Evolutionary conservation across 352 stramenopile species (phyloP), one percentile per base, ranked within the genome.

Genomic region (Elongisporangium undulatum): DNA sequence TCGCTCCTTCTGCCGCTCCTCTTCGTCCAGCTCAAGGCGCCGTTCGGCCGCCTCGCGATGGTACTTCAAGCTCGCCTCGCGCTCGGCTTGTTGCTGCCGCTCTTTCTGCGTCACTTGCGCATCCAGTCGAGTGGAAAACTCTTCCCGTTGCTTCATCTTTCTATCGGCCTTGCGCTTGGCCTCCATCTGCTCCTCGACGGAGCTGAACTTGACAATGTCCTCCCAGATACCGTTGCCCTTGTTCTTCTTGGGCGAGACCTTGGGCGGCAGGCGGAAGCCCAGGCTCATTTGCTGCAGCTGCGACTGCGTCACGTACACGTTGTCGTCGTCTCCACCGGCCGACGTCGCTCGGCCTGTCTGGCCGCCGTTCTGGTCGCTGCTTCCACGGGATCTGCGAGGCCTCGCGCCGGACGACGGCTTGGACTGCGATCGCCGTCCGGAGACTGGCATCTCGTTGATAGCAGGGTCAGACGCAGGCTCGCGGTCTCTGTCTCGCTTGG

Each of bases 211-310:
- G 58, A 90, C 85, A 55, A 94, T 91, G 56, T 92, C 76, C 53
- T 92, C 82, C 85, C 85, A 94, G 48, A 94, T 92, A 24, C 81
- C 78, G 55, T 83, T 87, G 63, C 72, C 75, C 12, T 87, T 84
- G n/a, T 89, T 76, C 58, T 91, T 91, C 60, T 89, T 87, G 2
- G 82, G 79, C 12, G 80, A 91, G 16, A 69, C 77, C 19, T 70
- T 77, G 20, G 80, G 78, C 29, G 82, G 79, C 57, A 92, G 49
- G 0, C 64, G 68, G 58, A 93, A 93, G 22, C 82, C 84, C 24
- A 77, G 69, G 50, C 79, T 87, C 34, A 78, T 72, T 56, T 93
- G 84, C 60, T 90, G 84, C 6, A 89, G 59, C 62, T 90, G 83
- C 12, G 83, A 62, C 59, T 91, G 74, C 0, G 77, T 90, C 9